These are phyloP conservation scores for Annulohypoxylon nitens DNA, from an alignment of 495 filamentous ascomycete species.

Conservation along the genomic window DNA sequence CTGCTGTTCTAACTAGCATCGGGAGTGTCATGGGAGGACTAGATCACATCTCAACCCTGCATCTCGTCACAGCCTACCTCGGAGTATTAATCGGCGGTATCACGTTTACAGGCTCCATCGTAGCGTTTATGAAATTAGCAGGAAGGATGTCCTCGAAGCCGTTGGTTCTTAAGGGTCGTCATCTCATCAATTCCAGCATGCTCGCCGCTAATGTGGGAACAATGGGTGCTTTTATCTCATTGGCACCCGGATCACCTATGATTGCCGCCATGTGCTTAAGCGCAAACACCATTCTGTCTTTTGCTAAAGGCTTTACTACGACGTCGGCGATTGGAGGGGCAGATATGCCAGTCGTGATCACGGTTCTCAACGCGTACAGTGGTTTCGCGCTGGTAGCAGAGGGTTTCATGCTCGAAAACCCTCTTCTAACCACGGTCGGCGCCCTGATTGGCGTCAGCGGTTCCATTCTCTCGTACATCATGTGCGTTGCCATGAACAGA, in stretches of 20 bases:
- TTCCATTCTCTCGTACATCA: constrained; percentile 84
- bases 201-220: constrained; percentile 79
- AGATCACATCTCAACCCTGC: constrained; percentile 74
- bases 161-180: constrained; percentile 74
- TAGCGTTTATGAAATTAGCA: constrained; percentile 83
- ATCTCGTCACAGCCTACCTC: constrained; percentile 82
- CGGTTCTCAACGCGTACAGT: constrained; percentile 85
- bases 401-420: constrained; percentile 88
- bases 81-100: constrained; percentile 85
- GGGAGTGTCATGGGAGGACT: constrained; percentile 81
- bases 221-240: constrained; percentile 81
- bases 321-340: constrained; percentile 87
- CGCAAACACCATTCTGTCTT: constrained; percentile 79
- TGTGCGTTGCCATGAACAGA: constrained; percentile 88
- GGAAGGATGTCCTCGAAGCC: constrained; percentile 82
- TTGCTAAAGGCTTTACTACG: constrained; percentile 84
- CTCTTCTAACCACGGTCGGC: constrained; percentile 81
- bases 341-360: constrained; percentile 89
- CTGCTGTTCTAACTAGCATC: constrained; percentile 84
- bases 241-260: constrained; percentile 77
- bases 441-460: constrained; percentile 85
- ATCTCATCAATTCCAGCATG: constrained; percentile 76
- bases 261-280: constrained; percentile 80
- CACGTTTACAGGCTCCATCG: constrained; percentile 85
- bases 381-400: constrained; percentile 87